A percentile compares a stretch with the other conserved stretches of the same genome.
Evolutionary conservation across 2,329 filamentous ascomycete species (phyloP).

Genomic region (Xylariaceae sp.): DNA sequence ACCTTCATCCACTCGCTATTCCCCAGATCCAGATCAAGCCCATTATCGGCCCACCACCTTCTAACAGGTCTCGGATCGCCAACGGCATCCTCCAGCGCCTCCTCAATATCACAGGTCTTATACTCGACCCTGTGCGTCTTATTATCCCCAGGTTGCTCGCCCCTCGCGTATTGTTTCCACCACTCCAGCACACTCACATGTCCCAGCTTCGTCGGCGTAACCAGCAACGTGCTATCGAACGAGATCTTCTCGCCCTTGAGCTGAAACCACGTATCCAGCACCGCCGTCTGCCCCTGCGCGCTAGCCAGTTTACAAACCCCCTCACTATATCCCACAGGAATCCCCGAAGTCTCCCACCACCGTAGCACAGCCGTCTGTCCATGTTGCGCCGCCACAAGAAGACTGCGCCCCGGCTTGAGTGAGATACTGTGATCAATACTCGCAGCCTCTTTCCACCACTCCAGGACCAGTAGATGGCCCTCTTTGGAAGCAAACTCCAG

Average conservation of each 20-base stretch:
- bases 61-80: constrained; percentile 67
- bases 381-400: constrained; percentile 78
- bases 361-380: constrained; percentile 72
- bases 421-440: constrained; percentile 53
- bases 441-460: constrained; percentile 84
- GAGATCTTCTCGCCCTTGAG: constrained; percentile 67
- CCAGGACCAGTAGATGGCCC: constrained; percentile 78
- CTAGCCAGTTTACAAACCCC: constrained; percentile 80
- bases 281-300: constrained; percentile 76
- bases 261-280: constrained; percentile 78
- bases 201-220: constrained; percentile 82
- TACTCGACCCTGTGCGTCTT: constrained; percentile 76
- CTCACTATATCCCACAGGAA: constrained; percentile 76
- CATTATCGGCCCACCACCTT: constrained; percentile 84
- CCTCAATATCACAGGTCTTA: constrained; percentile 92
- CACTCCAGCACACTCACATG: constrained; percentile 83
- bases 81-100: constrained; percentile 85
- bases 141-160: constrained; percentile 49
- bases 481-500: constrained; percentile 83
- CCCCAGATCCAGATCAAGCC: constrained; percentile 73
- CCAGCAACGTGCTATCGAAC: constrained; percentile 78
- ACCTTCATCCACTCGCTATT: constrained; percentile 89
- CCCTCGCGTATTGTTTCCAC: constrained; percentile 72
- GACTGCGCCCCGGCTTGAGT: constrained; percentile 78
- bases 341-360: constrained; percentile 84